Evolutionary conservation across 495 filamentous ascomycete genomes (phyloP).

Genomic region (Podospora pseudoanserina): DNA sequence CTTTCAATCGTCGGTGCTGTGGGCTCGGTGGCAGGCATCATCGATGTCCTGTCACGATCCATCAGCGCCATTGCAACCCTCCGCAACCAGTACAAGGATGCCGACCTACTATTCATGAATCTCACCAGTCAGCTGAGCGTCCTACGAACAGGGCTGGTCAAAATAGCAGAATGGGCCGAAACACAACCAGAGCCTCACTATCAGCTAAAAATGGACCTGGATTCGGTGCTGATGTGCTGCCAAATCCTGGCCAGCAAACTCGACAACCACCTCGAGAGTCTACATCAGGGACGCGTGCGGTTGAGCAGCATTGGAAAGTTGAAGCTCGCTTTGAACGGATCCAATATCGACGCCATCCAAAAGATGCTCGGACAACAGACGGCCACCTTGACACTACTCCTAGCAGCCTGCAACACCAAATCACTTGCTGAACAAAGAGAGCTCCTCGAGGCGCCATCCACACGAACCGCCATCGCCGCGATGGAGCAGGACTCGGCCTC

Average conservation of each 20-base stretch:
- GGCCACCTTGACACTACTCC: slow-evolving; percentile 6
- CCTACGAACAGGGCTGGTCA: not conserved
- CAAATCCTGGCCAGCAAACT: not conserved
- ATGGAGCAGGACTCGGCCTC: not conserved
- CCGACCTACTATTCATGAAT: slow-evolving; percentile 3
- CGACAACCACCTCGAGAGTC: not conserved
- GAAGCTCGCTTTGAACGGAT: slow-evolving; percentile 2
- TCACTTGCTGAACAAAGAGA: slow-evolving; percentile 1
- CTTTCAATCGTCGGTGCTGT: slow-evolving; percentile 4
- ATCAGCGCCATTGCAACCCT: not conserved
- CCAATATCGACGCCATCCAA: slow-evolving; percentile 10
- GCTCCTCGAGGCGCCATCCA: not conserved
- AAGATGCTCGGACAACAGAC: slow-evolving; percentile 11
- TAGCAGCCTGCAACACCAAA: slow-evolving; percentile 11
- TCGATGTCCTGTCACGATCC: slow-evolving; percentile 1
- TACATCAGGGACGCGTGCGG: not conserved
- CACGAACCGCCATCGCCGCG: not conserved
- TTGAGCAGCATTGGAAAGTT: slow-evolving; percentile 2
- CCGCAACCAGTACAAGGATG: slow-evolving; percentile 1
- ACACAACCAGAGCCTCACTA: not conserved
- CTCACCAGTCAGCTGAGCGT: not conserved
- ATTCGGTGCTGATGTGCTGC: slow-evolving; percentile 1
- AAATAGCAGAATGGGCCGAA: slow-evolving; percentile 1
- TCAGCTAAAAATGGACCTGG: not conserved
- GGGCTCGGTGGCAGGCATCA: slow-evolving; percentile 2